Percentiles rank a stretch among this genome's conserved stretches.
phyloP scores from a whole-genome alignment of 768 basidiomycete species.

The Leccinum imitatum region DNA sequence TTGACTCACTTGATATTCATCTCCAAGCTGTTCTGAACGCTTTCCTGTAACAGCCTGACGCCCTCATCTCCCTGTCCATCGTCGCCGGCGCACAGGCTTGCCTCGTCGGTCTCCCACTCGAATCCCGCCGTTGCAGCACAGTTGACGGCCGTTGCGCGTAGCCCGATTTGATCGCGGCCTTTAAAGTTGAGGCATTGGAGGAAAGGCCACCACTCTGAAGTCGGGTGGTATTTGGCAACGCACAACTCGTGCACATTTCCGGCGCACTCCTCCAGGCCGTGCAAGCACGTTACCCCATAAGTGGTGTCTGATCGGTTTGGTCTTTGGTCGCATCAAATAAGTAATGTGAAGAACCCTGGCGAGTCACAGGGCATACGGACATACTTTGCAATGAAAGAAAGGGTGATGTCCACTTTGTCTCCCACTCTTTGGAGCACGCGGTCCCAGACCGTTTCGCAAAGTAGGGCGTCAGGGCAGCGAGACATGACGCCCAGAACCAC shows the following conservation, averaged over 20 bases:
- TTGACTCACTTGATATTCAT: slow-evolving; percentile 57
- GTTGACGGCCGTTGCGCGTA: slow-evolving; percentile 55
- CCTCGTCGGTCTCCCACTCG: slow-evolving; percentile 63
- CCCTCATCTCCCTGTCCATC: slow-evolving; percentile 67
- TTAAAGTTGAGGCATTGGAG: slow-evolving; percentile 77
- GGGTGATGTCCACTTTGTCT: slow-evolving; percentile 63
- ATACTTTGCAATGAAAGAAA: slow-evolving; percentile 76
- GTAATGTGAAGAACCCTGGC: slow-evolving; percentile 4
- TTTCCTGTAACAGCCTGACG: slow-evolving; percentile 59
- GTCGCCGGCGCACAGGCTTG: slow-evolving; percentile 57
- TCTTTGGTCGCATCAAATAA: slow-evolving; percentile 37
- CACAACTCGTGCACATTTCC: slow-evolving; percentile 92
- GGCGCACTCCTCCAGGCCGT: slow-evolving; percentile 78
- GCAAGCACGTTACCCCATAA: slow-evolving; percentile 81
- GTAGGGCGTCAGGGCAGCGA: slow-evolving; percentile 76
- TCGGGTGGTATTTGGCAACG: slow-evolving; percentile 56
- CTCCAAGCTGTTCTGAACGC: slow-evolving; percentile 42
- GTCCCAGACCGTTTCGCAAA: slow-evolving; percentile 79
- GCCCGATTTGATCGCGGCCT: slow-evolving; percentile 60
- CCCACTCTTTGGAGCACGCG: slow-evolving; percentile 61
- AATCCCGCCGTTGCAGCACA: slow-evolving; percentile 67
- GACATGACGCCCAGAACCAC: slow-evolving; percentile 64
- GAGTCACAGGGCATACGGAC: slow-evolving; percentile 27
- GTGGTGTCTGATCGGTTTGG: slow-evolving; percentile 60
- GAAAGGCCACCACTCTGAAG: slow-evolving; percentile 77